phyloP scores from a whole-genome alignment of 2,329 filamentous ascomycete genomes.

The Magnaporthiopsis incrustans region DNA sequence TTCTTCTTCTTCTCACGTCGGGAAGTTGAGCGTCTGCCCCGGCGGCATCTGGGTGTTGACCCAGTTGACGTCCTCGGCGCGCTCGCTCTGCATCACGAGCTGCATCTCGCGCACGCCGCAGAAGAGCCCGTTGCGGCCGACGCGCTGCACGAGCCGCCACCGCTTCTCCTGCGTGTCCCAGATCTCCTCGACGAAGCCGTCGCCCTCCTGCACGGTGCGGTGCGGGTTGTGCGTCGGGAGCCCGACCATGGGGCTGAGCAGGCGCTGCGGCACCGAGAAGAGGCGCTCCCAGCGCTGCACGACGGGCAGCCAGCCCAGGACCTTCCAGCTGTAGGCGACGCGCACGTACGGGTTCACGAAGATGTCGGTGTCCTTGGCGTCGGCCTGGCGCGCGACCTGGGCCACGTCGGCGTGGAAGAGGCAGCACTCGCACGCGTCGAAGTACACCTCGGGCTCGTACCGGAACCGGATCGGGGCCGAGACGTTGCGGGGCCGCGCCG shows the following conservation, averaged over 20 bases:
- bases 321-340: slow-evolving; percentile 54
- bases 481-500: slow-evolving; percentile 20
- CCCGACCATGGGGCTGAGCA: slow-evolving; percentile 47
- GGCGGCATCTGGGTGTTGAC: slow-evolving; percentile 24
- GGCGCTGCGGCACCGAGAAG: slow-evolving; percentile 48
- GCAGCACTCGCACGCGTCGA: slow-evolving; percentile 59
- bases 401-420: slow-evolving; percentile 44
- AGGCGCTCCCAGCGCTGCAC: slow-evolving; percentile 59
- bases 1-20: slow-evolving; percentile 13
- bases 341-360: slow-evolving; percentile 71
- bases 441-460: slow-evolving; percentile 49
- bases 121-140: slow-evolving; percentile 43
- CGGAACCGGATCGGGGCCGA: slow-evolving; percentile 45
- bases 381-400: slow-evolving; percentile 24
- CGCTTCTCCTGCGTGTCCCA: slow-evolving; percentile 31
- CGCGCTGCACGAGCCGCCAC: slow-evolving; percentile 34
- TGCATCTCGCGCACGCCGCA: slow-evolving; percentile 47
- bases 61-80: slow-evolving; percentile 26
- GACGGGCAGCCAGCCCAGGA: slow-evolving; percentile 50
- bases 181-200: slow-evolving; percentile 40
- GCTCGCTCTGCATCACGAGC: slow-evolving; percentile 21
- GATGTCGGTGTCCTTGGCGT: slow-evolving; percentile 5
- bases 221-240: slow-evolving; percentile 55
- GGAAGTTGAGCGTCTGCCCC: slow-evolving; percentile 25
- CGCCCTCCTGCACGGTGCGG: slow-evolving; percentile 49